Conservation (phyloP, 1,284 basidiomycete genomes). For the Coriolopsis trogii region DNA sequence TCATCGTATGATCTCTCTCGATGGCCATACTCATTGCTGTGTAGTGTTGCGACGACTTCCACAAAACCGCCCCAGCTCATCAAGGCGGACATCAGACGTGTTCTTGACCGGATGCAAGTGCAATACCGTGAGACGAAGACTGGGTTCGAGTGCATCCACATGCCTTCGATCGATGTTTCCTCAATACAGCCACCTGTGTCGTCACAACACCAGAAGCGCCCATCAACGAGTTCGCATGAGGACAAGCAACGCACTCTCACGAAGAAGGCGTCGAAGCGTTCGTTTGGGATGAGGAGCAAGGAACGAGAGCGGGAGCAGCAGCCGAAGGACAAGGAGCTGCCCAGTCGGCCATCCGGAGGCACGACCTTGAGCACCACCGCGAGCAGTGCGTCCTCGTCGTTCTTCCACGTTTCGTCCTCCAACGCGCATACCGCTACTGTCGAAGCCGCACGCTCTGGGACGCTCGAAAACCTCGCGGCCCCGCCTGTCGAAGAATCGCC, state of each 20-base stretch:
- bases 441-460: conserved; percentile 35
- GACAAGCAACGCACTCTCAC: conserved; percentile 58
- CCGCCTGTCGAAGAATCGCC: conserved; percentile 38
- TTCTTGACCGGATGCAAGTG: conserved; percentile 92
- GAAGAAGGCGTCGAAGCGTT: conserved; percentile 77
- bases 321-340: conserved; percentile 48
- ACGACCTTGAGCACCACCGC: conserved; percentile 60
- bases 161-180: conserved; percentile 89
- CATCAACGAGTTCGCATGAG: conserved; percentile 52
- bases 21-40: background rate
- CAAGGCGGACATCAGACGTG: conserved; percentile 83
- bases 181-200: conserved; percentile 52
- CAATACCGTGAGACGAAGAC: conserved; percentile 89
- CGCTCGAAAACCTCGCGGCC: conserved; percentile 35
- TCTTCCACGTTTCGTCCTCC: conserved; percentile 75
- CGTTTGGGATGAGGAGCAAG: conserved; percentile 57
- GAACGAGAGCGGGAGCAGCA: conserved; percentile 42
- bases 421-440: conserved; percentile 51
- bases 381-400: conserved; percentile 77
- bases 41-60: conserved; percentile 91
- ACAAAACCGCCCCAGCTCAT: conserved; percentile 85
- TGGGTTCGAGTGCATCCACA: conserved; percentile 95
- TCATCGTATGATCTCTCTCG: background rate
- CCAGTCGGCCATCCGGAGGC: conserved; percentile 54
- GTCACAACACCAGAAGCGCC: conserved; percentile 50